Conservation (phyloP, 2,329 filamentous ascomycete genomes). For the Gaeumannomyces tritici region DNA sequence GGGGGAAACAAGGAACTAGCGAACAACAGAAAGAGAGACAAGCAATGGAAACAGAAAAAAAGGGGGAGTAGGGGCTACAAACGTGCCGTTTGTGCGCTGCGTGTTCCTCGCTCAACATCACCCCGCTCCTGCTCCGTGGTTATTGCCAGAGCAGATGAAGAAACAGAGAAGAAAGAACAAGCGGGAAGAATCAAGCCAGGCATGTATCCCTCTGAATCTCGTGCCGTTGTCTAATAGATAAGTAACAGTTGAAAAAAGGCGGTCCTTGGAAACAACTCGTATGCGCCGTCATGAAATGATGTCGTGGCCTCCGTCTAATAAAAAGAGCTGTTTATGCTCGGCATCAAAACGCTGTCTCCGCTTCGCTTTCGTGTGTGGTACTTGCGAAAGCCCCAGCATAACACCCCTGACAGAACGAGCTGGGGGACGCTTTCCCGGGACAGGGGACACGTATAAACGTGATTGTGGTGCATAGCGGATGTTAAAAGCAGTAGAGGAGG, state of each 20-base stretch:
- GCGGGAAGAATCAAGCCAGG: no score
- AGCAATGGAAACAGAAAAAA: background rate
- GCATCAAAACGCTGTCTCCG: background rate
- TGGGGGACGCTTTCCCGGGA: no score
- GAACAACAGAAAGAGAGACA: background rate
- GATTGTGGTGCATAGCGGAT: background rate
- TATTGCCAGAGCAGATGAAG: no score
- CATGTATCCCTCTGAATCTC: background rate
- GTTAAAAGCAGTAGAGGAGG: background rate
- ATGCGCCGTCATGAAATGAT: background rate
- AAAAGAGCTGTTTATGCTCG: background rate
- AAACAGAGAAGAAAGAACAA: no score
- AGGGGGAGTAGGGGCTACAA: background rate
- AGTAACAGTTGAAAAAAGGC: background rate
- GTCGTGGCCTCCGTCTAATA: background rate
- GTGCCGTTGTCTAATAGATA: background rate
- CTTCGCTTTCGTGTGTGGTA: no score
- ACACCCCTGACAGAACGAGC: no score
- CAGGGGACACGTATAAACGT: no score
- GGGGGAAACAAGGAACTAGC: no score
- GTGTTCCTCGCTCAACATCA: no score
- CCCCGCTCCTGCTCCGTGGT: no score
- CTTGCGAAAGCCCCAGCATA: no score
- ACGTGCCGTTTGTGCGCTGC: background rate
- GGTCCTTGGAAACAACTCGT: background rate